Base-by-base conservation (phyloP, 176 grass and related monocot genomes). In the Oropetium thomaeum region DNA sequence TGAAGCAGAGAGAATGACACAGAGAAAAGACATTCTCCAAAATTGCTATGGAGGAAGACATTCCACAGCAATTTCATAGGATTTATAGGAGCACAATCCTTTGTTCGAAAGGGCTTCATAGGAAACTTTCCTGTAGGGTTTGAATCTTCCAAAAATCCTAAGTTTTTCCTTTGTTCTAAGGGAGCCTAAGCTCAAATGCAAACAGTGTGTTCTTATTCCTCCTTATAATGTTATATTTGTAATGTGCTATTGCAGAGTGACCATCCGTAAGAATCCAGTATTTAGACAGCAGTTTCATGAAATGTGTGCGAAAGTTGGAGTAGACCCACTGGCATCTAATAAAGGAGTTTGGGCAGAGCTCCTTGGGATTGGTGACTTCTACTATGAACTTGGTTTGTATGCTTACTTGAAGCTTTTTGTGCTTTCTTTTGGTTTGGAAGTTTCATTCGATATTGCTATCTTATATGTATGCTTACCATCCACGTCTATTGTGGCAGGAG, bases 231-330 rank as follows among this genome's bases (percentile, higher is more conserved):
- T 9, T 78, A 67, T 67, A 38, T 35, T 63, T 9, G n/a, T 38
- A 7, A 66, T 83, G 35, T 51, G 57, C 60, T 75, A 75, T 42
- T 87, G 81, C 91, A 99, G 96, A 94, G 78, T 84, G 96, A 99
- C 65, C n/a, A 99, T 99, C 63, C 91, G 86, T 73, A 99, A 99
- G 79, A 99, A 95, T 62, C 92, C 89, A 1, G 58, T 86, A 66
- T 99, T 99, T 71, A 95, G 96, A 84, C 87, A 93, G 55, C 96
- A 98, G 81, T 98, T 98, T 42, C 96, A 98, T 90, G 96, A 98
- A 73, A 98, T 98, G 96, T 95, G 96, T 79, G 91, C 91, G 53
- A 98, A 98, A 90, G 91, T 98, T 45, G 96, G 96, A 54, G 91
- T 95, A 41, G 96, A 98, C 82, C 91, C 91, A 4, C 25, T 98